These are phyloP conservation scores for Penicillium thymicola DNA, from an alignment of 2,329 filamentous ascomycete species.

Conservation along the genomic window DNA sequence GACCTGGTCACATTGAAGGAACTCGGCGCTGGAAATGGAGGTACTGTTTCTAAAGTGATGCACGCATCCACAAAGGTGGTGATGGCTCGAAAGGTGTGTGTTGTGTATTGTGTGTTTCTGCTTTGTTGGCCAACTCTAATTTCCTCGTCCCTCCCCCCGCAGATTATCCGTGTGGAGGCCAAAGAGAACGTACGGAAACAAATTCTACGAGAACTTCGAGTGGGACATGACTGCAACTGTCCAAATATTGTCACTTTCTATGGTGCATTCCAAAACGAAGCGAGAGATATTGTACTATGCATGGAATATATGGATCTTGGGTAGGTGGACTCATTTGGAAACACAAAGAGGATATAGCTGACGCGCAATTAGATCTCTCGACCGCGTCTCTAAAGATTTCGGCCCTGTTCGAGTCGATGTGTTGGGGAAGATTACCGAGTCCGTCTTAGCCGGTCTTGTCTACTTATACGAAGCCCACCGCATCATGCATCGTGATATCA, in stretches of 20 bases:
- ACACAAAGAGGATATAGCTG: slow-evolving; percentile 12
- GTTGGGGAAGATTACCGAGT: slow-evolving; percentile 94
- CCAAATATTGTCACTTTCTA: slow-evolving; percentile 98
- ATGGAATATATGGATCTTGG: slow-evolving; percentile 99
- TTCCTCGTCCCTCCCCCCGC: slow-evolving; percentile 6
- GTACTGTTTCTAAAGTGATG: slow-evolving; percentile 96
- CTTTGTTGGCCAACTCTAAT: background rate
- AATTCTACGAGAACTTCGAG: slow-evolving; percentile 94
- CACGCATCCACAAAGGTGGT: slow-evolving; percentile 91
- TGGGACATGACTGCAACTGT: slow-evolving; percentile 97
- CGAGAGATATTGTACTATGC: slow-evolving; percentile 97
- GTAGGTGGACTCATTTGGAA: slow-evolving; percentile 56
- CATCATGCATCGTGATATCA: slow-evolving; percentile 99
- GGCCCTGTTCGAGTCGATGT: slow-evolving; percentile 95
- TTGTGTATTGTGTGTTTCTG: background rate
- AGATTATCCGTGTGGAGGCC: slow-evolving; percentile 97
- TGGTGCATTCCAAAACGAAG: slow-evolving; percentile 92
- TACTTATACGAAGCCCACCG: slow-evolving; percentile 94
- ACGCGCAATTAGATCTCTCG: slow-evolving; percentile 66
- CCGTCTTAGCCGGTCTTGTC: slow-evolving; percentile 84
- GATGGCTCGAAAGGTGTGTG: slow-evolving; percentile 90
- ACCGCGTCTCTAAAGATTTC: slow-evolving; percentile 90
- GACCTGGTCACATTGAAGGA: slow-evolving; percentile 93
- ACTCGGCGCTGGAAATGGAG: slow-evolving; percentile 91
- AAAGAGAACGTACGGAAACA: slow-evolving; percentile 96